Evolutionary conservation across 805 yeast genomes (phyloP).

Genomic region (Myxozyma mucilagina): DNA sequence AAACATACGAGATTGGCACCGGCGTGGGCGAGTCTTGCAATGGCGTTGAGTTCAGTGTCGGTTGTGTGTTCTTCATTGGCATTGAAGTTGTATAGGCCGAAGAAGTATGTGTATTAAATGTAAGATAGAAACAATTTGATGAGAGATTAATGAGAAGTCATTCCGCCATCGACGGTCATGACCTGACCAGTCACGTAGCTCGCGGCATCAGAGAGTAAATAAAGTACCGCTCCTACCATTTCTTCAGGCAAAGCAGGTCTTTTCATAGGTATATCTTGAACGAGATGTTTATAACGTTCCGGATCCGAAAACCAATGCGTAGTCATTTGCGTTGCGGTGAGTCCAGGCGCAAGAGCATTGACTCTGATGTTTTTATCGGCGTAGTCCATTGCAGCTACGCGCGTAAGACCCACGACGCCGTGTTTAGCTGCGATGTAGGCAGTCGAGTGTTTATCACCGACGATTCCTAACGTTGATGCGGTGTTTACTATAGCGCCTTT

Average conservation of each 20-base stretch:
- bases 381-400: conserved; percentile 57
- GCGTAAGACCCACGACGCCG: conserved; percentile 42
- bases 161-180: conserved; percentile 59
- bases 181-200: conserved; percentile 62
- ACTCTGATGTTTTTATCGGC: conserved; percentile 57
- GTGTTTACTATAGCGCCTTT: conserved; percentile 40
- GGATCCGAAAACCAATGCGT: conserved; percentile 46
- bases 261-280: conserved; percentile 49
- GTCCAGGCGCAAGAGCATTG: conserved; percentile 60
- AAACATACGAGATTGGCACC: conserved; percentile 75
- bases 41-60: conserved; percentile 90
- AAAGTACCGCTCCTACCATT: conserved; percentile 58
- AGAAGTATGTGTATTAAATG: conserved; percentile 16
- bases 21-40: conserved; percentile 83
- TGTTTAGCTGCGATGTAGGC: conserved; percentile 45
- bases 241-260: conserved; percentile 65
- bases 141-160: conserved; percentile 15
- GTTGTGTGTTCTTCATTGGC: conserved; percentile 79
- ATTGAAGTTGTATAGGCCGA: conserved; percentile 52
- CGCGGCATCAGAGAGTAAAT: conserved; percentile 54
- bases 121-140: background rate
- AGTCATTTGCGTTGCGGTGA: conserved; percentile 59
- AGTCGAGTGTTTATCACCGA: conserved; percentile 42
- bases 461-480: conserved; percentile 42
- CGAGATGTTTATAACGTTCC: conserved; percentile 38